These are phyloP conservation scores for Solanum hybrid DNA, from an alignment of 305 asterid genomes.

Conservation along the genomic window DNA sequence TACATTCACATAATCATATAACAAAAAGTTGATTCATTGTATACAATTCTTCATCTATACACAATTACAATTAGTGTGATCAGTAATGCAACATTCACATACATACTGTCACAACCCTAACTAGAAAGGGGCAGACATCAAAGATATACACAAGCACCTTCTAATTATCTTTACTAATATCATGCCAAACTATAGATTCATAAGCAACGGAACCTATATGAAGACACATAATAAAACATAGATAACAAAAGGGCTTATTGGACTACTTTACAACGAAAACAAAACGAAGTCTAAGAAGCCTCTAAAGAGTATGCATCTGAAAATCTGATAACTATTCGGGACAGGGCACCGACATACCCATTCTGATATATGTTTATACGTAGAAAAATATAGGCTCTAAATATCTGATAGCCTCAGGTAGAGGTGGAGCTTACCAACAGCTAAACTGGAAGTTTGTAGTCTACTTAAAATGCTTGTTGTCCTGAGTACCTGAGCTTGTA, in stretches of 20 bases:
- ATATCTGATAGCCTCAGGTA: background rate
- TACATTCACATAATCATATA: background rate
- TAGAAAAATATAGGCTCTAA: background rate
- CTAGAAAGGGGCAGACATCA: background rate
- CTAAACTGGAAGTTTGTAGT: background rate
- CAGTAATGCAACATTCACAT: background rate
- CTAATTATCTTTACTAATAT: background rate
- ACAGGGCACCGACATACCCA: background rate
- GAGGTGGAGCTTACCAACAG: background rate
- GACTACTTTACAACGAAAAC: background rate
- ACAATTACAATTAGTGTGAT: background rate
- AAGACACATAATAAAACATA: no score
- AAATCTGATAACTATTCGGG: background rate
- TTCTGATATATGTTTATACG: no score
- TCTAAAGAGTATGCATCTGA: no score
- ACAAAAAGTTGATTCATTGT: background rate
- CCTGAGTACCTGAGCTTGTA: background rate
- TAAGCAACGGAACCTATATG: background rate
- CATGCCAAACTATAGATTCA: background rate
- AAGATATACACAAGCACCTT: background rate
- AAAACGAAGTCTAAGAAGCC: background rate
- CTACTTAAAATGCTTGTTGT: background rate
- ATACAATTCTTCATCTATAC: background rate
- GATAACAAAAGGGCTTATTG: background rate
- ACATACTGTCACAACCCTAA: background rate